Evolutionary conservation across 2,329 filamentous ascomycete genomes (phyloP), one percentile per base, ranked within the genome.

Genomic region (Arthrobotrys sinensis): DNA sequence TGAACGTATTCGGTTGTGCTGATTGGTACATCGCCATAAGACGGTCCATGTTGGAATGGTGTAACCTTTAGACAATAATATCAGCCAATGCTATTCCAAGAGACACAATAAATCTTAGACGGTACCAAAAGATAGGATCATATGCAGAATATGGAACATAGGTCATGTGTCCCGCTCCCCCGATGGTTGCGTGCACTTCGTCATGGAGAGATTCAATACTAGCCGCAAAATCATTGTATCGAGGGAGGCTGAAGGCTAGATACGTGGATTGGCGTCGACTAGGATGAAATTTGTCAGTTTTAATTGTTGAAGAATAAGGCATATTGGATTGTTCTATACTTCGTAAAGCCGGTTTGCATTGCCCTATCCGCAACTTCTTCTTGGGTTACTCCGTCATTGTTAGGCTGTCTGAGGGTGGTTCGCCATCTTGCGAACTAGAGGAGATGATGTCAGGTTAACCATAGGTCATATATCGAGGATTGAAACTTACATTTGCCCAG

Each of bases 11-110:
- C 11, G 81, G 81, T 52, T 81, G 68, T 21, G 80, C 60, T 8
- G 81, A 79, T 53, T 82, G 82, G 78, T 82, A 82, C 67, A 82
- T 82, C 0, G 82, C 81, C 48, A 80, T 80, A 40, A 82, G 70
- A 16, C 82, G 81, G 46, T 82, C 82, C 32, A 82, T 80, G 14
- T 82, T 80, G 16, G 63, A 78, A 50, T 81, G 80, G n/a, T 73
- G 55, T 14, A 69, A 50, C 69, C 28, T 69, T 43, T 64, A 6
- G 19, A 65, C 4, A 21, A 12, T 57, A 21, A 45, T 11, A n/a
- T 19, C 28, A 40, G 34, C n/a, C 24, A n/a, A 40, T 19, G 34
- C 53, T 21, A 7, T 12, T 8, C 11, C 46, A 45, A 21, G 48
- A 45, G n/a, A 4, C 11, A 10, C 10, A 19, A 14, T 38, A 21